phyloP scores from a whole-genome alignment of 2,329 filamentous ascomycete genomes.

The Nothophoma quercina region DNA sequence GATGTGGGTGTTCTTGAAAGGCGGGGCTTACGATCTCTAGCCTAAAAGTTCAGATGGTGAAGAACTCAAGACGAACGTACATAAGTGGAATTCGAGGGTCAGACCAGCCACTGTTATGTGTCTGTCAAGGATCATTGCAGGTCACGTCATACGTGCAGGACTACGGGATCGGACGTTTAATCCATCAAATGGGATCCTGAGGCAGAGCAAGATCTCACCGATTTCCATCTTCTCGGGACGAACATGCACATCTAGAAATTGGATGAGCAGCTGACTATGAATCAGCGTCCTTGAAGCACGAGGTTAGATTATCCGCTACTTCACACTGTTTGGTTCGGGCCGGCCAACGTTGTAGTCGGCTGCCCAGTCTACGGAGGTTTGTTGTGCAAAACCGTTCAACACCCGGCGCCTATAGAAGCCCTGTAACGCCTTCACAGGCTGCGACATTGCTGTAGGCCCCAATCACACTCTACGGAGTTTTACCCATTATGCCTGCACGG shows the following conservation, averaged over 20 bases:
- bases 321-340: not conserved
- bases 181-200: not conserved
- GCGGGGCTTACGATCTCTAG: too few relatives aligned
- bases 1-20: too few relatives aligned
- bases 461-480: not conserved
- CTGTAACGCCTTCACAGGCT: not conserved
- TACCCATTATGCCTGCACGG: not conserved
- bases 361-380: not conserved
- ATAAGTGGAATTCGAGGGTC: too few relatives aligned
- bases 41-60: not conserved
- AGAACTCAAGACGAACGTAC: not conserved
- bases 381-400: not conserved
- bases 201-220: conserved; percentile 5
- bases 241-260: not conserved
- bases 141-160: not conserved
- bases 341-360: not conserved
- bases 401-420: not conserved
- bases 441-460: not conserved
- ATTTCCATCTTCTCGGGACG: conserved; percentile 1
- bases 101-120: not conserved
- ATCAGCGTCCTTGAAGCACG: not conserved
- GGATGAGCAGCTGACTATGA: conserved; percentile 1
- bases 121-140: not conserved
- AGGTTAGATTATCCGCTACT: not conserved
- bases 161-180: not conserved